Base-by-base conservation (phyloP, 768 basidiomycete genomes). In the Pleurotus cornucopiae region DNA sequence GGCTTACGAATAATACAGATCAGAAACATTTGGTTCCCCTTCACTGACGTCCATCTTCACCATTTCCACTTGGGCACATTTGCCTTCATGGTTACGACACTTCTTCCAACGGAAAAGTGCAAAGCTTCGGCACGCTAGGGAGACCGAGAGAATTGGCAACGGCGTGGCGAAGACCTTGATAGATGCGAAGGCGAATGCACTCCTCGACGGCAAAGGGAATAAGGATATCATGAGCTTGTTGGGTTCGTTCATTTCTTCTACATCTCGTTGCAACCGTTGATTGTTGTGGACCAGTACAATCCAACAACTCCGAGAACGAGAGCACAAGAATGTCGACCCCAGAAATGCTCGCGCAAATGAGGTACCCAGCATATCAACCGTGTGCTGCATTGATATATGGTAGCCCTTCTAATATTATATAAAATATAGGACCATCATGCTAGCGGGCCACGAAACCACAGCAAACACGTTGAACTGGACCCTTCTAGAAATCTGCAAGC, bases 401-500 rank as follows among this genome's bases (percentile, higher is more conserved):
- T 30, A 20, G 20, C 20, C 20, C 14, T 37, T 55, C 16, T 21
- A 6, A 18, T 26, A n/a, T 18, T 6, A n/a, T 20, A n/a, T 23
- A 18, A 6, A 38, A 34, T 23, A n/a, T n/a, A 69, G 69, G 3
- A 69, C 68, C 5, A 66, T 73, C 18, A 58, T 72, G 37, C 46
- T 73, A 37, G 71, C 71, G 1, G 75, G 72, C 1, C 72, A 82
- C 59, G 80, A 80, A 58, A 80, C 78, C 5, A 78, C 76, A 14
- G 69, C 80, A 4, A 75, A 71, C 54, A 69, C 76, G 1, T 44
- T 80, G 49, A 69, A 68, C 49, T 86, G 81, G 79, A 69, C 74
- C 11, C 30, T 34, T 0, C 71, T 79, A 55, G 76, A 80, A 52
- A 73, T 87, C 12, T 72, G 78, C 9, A 72, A 67, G 46, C 64